Base-by-base conservation (phyloP, 495 filamentous ascomycete genomes). In the Podospora pseudoanserina region DNA sequence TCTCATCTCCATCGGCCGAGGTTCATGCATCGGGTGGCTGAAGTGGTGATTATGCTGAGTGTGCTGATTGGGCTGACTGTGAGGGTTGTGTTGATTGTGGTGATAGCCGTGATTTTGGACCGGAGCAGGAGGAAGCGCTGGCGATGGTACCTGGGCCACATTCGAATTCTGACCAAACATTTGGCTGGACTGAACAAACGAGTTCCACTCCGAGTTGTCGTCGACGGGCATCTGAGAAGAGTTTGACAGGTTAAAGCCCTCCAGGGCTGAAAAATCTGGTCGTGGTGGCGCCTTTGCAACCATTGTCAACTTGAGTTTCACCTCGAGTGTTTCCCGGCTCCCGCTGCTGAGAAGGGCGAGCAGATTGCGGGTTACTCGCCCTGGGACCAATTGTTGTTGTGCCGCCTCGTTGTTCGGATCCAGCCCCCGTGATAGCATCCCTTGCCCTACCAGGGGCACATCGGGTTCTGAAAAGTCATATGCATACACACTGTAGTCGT, bases 381-480 rank as follows among this genome's bases (percentile, higher is more conserved):
- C 95, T 13, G 96, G 98, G 66, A 99, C 88, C 75, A 97, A 86
- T 59, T 92, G 88, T 32, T 87, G 73, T 84, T 84, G 56, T 82
- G 55, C 20, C 28, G 34, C 84, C 67, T 82, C 82, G 27, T 82
- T 84, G 53, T 67, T 67, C n/a, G 82, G 75, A 61, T 84, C 75
- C 62, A 99, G 83, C 39, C 89, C 89, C 87, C 90, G 90, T 67
- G 95, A 98, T 26, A 99, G 85, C 91, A 98, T 92, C 65, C 95
- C 95, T 77, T 97, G 96, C 19, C 95, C 95, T 13, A 97, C 94
- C 66, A 97, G 86, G 60, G 95, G 95, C 5, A 89, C 91, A 70
- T 97, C 93, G 66, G 91, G 90, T 79, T 99, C 95, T 6, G 95
- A 98, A 78, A 93, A 98, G 74, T 99, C 95, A 79, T 92, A 93